These are phyloP conservation scores for Taphrina deformans DNA, from an alignment of 1,139 yeast genomes.

Conservation along the genomic window DNA sequence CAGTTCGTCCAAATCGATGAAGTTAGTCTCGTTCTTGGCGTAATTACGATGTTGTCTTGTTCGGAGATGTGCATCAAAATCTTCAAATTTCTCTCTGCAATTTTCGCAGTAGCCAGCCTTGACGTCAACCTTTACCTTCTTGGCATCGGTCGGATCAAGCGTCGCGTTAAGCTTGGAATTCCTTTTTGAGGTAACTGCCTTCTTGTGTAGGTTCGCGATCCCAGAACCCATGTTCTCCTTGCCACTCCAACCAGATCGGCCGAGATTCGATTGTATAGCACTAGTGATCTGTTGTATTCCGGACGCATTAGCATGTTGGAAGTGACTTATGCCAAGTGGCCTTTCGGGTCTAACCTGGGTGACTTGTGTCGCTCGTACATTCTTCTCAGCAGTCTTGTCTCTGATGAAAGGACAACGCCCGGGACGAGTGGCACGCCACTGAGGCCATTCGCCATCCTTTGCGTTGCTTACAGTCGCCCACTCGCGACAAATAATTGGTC, in stretches of 20 bases:
- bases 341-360: slow-evolving; percentile 23
- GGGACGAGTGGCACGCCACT: slow-evolving; percentile 44
- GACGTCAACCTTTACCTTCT: slow-evolving; percentile 35
- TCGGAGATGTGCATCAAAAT: slow-evolving; percentile 71
- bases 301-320: slow-evolving; percentile 26
- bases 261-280: slow-evolving; percentile 29
- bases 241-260: slow-evolving; percentile 23
- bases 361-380: slow-evolving; percentile 43
- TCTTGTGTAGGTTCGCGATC: slow-evolving; percentile 24
- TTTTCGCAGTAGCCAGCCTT: slow-evolving; percentile 83
- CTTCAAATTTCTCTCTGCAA: slow-evolving; percentile 81
- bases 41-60: slow-evolving; percentile 75
- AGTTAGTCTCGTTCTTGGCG: slow-evolving; percentile 72
- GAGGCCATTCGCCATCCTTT: slow-evolving; percentile 58
- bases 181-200: slow-evolving; percentile 23
- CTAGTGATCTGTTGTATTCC: slow-evolving; percentile 28
- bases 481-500: slow-evolving; percentile 82
- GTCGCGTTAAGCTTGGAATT: slow-evolving; percentile 7
- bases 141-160: slow-evolving; percentile 17
- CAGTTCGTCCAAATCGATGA: slow-evolving; percentile 71
- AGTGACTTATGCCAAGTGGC: not conserved
- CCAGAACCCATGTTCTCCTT: slow-evolving; percentile 20
- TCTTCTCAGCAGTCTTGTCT: slow-evolving; percentile 47
- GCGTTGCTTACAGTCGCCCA: slow-evolving; percentile 57
- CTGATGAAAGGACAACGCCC: slow-evolving; percentile 70